Percentiles rank a stretch among this genome's conserved stretches.
Conservation (phyloP, 768 basidiomycete species). For the Amylocystis lapponica region DNA sequence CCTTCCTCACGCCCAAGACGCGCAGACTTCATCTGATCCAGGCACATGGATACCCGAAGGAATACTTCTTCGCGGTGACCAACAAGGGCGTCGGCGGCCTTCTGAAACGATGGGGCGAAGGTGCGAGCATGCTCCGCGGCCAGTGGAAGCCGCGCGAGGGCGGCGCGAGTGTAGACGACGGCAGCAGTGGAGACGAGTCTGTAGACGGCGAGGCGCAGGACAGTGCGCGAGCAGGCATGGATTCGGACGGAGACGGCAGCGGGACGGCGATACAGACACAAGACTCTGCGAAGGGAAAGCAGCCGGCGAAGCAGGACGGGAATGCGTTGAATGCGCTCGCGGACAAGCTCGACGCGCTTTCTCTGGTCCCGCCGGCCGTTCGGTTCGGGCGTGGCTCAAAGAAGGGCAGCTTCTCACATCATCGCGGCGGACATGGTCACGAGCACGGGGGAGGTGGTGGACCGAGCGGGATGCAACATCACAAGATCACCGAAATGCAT, state of each 20-base stretch:
- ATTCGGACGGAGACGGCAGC: not conserved
- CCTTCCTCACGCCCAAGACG: constrained; percentile 68
- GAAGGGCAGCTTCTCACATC: constrained; percentile 8
- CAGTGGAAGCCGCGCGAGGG: constrained; percentile 55
- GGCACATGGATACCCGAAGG: constrained; percentile 77
- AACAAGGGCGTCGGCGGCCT: constrained; percentile 87
- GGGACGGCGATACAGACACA: not conserved
- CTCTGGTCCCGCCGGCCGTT: constrained; percentile 63
- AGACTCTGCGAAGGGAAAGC: not conserved
- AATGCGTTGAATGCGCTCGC: constrained; percentile 43
- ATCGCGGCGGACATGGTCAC: constrained; percentile 4
- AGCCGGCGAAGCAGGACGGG: constrained; percentile 7
- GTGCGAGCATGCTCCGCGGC: constrained; percentile 70
- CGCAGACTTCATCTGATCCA: constrained; percentile 79
- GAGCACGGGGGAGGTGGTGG: not conserved
- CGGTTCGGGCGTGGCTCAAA: constrained; percentile 65
- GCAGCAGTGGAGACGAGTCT: constrained; percentile 23
- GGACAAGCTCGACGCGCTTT: constrained; percentile 39
- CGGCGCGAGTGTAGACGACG: constrained; percentile 21
- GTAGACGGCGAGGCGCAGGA: constrained; percentile 3
- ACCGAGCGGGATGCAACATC: too few species aligned
- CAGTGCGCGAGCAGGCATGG: not conserved
- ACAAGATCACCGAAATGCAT: too few species aligned
- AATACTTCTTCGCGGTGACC: constrained; percentile 88
- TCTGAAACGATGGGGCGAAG: constrained; percentile 76